Conservation (phyloP, 2,329 filamentous ascomycete species). For the Pseudonectria buxi region DNA sequence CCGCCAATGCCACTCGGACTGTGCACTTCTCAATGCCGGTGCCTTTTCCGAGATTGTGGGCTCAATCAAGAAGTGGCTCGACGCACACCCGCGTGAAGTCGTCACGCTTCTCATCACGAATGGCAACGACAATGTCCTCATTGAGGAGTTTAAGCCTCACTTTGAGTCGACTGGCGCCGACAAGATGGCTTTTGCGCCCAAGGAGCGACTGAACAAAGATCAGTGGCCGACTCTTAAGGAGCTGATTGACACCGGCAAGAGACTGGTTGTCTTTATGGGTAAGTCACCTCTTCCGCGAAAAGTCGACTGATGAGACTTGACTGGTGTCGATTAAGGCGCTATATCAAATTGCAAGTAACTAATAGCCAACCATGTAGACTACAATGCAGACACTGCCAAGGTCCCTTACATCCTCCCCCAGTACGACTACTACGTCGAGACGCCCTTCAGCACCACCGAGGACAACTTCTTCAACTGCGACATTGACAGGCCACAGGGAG, state of each 20-base stretch:
- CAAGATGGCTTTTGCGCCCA: conserved; percentile 49
- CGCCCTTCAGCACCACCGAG: conserved; percentile 57
- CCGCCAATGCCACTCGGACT: conserved; percentile 59
- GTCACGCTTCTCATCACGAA: conserved; percentile 59
- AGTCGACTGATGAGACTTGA: no score
- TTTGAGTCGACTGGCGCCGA: conserved; percentile 52
- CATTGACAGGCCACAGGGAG: conserved; percentile 52
- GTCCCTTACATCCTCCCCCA: conserved; percentile 59
- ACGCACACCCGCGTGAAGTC: conserved; percentile 51
- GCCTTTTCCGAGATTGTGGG: conserved; percentile 47
- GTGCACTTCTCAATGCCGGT: conserved; percentile 52
- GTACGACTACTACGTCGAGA: conserved; percentile 66
- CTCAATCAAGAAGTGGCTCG: conserved; percentile 54
- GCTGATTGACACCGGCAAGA: conserved; percentile 55
- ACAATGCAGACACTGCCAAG: conserved; percentile 38
- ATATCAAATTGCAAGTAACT: neutral
- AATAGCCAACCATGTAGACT: conserved; percentile 43
- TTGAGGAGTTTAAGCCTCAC: conserved; percentile 46
- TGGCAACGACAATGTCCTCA: conserved; percentile 44
- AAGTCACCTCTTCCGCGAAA: conserved; percentile 13
- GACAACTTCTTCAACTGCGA: conserved; percentile 56
- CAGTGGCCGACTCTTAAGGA: conserved; percentile 65
- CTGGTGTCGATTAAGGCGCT: neutral
- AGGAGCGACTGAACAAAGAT: conserved; percentile 32
- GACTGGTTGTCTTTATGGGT: conserved; percentile 67